Conservation (phyloP, 73 alveolate species). For the Stentor coeruleus region DNA sequence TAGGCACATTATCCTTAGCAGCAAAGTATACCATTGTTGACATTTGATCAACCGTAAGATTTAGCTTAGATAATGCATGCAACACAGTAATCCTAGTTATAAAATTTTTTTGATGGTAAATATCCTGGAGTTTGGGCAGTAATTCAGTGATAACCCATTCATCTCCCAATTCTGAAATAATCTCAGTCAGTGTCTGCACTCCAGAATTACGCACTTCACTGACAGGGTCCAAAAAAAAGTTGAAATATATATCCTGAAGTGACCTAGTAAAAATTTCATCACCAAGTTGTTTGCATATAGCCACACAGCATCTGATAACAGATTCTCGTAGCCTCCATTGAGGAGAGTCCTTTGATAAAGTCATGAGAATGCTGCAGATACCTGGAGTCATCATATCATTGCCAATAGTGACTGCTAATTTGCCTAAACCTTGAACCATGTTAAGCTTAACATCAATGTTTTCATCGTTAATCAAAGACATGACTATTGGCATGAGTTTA, state of each 20-base stretch:
- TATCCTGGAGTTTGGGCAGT: not conserved
- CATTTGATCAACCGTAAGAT: too few species aligned
- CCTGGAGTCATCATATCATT: constrained; percentile 78
- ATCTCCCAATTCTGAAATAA: not conserved
- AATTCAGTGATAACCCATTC: constrained; percentile 4
- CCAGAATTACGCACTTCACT: not conserved
- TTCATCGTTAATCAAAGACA: constrained; percentile 89
- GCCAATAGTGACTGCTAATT: constrained; percentile 85
- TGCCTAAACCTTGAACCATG: constrained; percentile 76
- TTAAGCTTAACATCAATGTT: constrained; percentile 92
- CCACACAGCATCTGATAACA: too few species aligned
- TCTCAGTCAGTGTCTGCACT: not conserved
- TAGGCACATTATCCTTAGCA: constrained; percentile 5
- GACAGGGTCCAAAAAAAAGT: not conserved
- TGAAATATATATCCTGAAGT: not conserved
- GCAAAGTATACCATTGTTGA: too few species aligned
- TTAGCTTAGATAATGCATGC: not conserved
- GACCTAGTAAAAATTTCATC: not conserved
- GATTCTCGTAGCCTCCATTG: too few species aligned
- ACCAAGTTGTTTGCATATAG: constrained; percentile 20
- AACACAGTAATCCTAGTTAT: not conserved
- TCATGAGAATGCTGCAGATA: too few species aligned
- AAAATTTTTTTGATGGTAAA: not conserved
- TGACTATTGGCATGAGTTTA: constrained; percentile 72
- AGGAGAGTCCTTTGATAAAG: too few species aligned